Conservation (phyloP, 331 rosid genomes). For the Pyrus hybrid region DNA sequence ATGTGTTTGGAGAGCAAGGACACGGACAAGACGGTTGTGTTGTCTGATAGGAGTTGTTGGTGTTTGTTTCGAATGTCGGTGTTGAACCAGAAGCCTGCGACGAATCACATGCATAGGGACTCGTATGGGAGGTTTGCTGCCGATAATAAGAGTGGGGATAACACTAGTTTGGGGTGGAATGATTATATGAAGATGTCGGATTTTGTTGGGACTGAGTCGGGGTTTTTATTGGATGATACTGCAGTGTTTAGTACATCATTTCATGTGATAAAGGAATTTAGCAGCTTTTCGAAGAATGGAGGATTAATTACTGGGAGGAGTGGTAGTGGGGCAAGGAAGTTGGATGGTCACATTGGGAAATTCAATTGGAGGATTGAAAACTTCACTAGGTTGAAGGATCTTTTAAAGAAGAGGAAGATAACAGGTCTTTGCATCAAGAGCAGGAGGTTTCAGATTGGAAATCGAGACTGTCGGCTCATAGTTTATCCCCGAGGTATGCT, state of each 20-base stretch:
- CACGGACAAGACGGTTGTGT: slow-evolving; percentile 66
- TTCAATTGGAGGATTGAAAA: slow-evolving; percentile 97
- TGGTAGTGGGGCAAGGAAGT: slow-evolving; percentile 75
- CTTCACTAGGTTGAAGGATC: slow-evolving; percentile 90
- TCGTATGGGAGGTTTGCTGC: slow-evolving; percentile 94
- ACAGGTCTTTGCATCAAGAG: slow-evolving; percentile 98
- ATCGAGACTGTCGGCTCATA: slow-evolving; percentile 93
- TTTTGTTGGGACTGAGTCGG: slow-evolving; percentile 67
- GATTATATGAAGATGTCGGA: slow-evolving; percentile 97
- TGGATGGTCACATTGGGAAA: slow-evolving; percentile 91
- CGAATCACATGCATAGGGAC: slow-evolving; percentile 95
- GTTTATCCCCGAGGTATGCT: slow-evolving; percentile 96
- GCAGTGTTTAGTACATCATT: slow-evolving; percentile 89
- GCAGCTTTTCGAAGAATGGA: slow-evolving; percentile 89
- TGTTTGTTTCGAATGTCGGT: slow-evolving; percentile 97
- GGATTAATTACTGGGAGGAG: slow-evolving; percentile 60
- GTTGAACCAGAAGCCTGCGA: slow-evolving; percentile 84
- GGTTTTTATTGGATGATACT: slow-evolving; percentile 75
- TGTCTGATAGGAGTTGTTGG: slow-evolving; percentile 97
- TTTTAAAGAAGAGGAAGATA: slow-evolving; percentile 91
- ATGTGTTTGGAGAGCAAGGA: slow-evolving; percentile 99
- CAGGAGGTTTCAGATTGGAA: slow-evolving; percentile 96
- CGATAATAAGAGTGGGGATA: slow-evolving; percentile 96
- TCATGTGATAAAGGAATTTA: slow-evolving; percentile 91
- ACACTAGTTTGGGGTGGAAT: slow-evolving; percentile 99